These are phyloP conservation scores for Zygoascus bituminiphila DNA, from an alignment of 805 yeast genomes.

Conservation along the genomic window DNA sequence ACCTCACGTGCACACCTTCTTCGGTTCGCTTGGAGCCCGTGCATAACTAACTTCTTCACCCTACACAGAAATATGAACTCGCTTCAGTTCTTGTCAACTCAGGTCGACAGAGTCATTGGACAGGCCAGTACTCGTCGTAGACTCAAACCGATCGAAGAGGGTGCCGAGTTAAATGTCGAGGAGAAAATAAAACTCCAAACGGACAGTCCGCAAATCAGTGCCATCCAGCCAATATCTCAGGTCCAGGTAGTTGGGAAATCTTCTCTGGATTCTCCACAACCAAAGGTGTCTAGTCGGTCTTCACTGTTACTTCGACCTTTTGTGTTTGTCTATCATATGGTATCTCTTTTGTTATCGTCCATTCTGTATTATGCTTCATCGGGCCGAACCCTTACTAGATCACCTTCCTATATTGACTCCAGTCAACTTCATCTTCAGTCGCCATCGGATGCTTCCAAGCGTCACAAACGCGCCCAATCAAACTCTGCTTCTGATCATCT, in stretches of 20 bases:
- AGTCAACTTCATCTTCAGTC: neutral
- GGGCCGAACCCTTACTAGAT: neutral
- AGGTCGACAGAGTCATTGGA: constrained; percentile 22
- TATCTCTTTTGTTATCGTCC: neutral
- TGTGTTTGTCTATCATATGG: neutral
- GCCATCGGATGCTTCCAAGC: neutral
- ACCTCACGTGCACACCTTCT: neutral
- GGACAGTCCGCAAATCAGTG: no score
- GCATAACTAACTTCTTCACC: neutral
- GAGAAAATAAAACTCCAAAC: no score
- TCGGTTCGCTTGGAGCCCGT: neutral
- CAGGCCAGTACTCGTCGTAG: constrained; percentile 2
- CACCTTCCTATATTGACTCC: constrained; percentile 4
- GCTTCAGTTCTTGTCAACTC: constrained; percentile 21
- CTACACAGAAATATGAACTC: constrained; percentile 21
- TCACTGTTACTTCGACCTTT: neutral
- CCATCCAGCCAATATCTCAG: no score
- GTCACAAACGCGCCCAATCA: neutral
- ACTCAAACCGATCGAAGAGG: neutral
- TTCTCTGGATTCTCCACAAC: no score
- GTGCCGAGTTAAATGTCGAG: neutral
- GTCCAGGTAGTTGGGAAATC: no score
- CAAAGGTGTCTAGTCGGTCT: no score
- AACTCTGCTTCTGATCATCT: neutral
- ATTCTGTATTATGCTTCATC: neutral